Evolutionary conservation across 139 green algal genomes (phyloP).

Genomic region (Chlorella sorokiniana): DNA sequence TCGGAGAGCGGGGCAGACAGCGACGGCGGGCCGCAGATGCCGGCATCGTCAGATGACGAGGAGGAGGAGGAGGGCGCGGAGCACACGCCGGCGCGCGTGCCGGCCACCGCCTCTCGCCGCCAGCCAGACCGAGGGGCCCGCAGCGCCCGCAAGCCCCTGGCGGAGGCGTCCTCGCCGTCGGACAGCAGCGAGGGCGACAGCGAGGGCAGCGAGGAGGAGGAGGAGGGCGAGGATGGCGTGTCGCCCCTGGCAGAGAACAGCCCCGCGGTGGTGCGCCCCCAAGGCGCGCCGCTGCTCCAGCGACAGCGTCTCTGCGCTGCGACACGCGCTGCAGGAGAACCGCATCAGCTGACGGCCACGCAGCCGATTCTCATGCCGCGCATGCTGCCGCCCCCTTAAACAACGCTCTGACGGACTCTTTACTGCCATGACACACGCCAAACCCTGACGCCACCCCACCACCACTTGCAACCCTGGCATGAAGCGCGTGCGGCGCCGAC

Average conservation of each 20-base stretch:
- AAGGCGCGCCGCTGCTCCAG: conserved; percentile 10
- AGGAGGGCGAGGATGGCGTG: conserved; percentile 5
- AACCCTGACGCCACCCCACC: no score
- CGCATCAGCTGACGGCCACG: conserved; percentile 20
- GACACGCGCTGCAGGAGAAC: conserved; percentile 34
- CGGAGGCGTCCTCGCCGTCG: background rate
- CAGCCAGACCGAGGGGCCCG: conserved; percentile 13
- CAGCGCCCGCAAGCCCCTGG: conserved; percentile 25
- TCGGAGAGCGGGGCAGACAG: background rate
- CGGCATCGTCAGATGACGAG: background rate
- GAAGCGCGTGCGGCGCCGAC: no score
- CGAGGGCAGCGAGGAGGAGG: background rate
- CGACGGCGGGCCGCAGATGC: conserved; percentile 13
- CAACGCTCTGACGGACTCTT: no score
- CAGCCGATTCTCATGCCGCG: background rate
- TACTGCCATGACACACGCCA: no score
- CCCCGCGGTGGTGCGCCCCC: conserved; percentile 6
- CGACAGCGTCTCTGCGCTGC: conserved; percentile 28
- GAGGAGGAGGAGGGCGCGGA: conserved; percentile 5
- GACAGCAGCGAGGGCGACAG: background rate
- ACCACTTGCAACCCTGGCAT: no score
- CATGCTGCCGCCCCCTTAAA: no score
- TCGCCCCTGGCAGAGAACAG: conserved; percentile 24
- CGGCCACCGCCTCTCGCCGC: conserved; percentile 14
- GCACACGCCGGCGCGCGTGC: conserved; percentile 8